These are phyloP conservation scores for Coelastrella sp. DNA, from an alignment of 139 green algal species.

Conservation along the genomic window DNA sequence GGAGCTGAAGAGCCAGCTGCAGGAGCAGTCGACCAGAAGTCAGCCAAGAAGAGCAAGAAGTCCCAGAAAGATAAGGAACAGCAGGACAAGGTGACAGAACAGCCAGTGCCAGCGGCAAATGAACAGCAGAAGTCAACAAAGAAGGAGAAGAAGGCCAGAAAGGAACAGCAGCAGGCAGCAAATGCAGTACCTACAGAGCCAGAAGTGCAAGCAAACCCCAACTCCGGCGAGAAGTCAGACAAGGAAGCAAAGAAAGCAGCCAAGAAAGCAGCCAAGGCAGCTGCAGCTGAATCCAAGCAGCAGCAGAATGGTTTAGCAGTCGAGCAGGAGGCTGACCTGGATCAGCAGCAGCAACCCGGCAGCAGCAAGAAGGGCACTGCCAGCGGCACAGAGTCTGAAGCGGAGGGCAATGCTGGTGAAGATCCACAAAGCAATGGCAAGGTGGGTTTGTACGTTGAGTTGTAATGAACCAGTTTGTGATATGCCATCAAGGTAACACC, in stretches of 20 bases:
- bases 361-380: neutral
- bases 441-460: neutral
- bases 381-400: constrained; percentile 14
- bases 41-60: neutral
- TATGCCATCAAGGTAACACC: no score
- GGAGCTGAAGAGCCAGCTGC: neutral
- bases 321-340: no score
- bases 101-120: neutral
- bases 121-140: neutral
- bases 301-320: constrained; percentile 12
- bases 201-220: constrained; percentile 7
- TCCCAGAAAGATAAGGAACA: neutral
- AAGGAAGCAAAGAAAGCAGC: constrained; percentile 30
- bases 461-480: no score
- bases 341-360: constrained; percentile 12
- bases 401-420: neutral
- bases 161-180: neutral
- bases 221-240: neutral
- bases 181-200: neutral
- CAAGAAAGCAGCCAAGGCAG: constrained; percentile 21
- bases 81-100: neutral
- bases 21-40: neutral
- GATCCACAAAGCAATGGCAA: neutral
- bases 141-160: constrained; percentile 16
- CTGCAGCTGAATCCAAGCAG: constrained; percentile 7